phyloP scores from a whole-genome alignment of 331 rosid genomes.

The Saraca asoca region DNA sequence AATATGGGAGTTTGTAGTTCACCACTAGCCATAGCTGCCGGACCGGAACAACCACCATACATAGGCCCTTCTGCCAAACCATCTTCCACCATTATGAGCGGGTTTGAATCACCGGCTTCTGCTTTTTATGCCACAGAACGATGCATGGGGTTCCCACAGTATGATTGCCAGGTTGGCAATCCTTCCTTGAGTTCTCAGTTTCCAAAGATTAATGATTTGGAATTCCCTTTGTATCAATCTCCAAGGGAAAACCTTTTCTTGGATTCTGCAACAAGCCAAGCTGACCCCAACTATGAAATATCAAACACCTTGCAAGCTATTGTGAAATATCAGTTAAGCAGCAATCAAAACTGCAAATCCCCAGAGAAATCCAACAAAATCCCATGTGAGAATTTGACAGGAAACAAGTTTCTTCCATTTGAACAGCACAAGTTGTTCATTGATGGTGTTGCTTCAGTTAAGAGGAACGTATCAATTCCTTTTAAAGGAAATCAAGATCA shows the following conservation, averaged over 20 bases:
- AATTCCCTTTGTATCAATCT: slow-evolving; percentile 57
- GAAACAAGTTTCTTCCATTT: slow-evolving; percentile 33
- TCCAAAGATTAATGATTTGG: slow-evolving; percentile 42
- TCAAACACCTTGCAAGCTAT: slow-evolving; percentile 65
- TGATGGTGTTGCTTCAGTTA: slow-evolving; percentile 28
- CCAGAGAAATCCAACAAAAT: slow-evolving; percentile 39
- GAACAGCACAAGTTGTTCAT: slow-evolving; percentile 41
- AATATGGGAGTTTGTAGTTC: slow-evolving; percentile 43
- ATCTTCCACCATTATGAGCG: slow-evolving; percentile 45
- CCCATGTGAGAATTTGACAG: slow-evolving; percentile 29
- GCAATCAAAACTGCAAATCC: slow-evolving; percentile 32
- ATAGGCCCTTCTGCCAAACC: slow-evolving; percentile 35
- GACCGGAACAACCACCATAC: slow-evolving; percentile 38
- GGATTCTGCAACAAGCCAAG: slow-evolving; percentile 38
- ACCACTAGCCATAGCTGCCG: slow-evolving; percentile 41
- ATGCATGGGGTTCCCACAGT: slow-evolving; percentile 62
- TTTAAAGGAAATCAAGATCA: slow-evolving; percentile 48
- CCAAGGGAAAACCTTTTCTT: slow-evolving; percentile 36
- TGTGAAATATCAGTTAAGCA: slow-evolving; percentile 53
- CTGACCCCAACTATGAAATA: slow-evolving; percentile 46
- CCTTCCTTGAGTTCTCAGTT: slow-evolving; percentile 41
- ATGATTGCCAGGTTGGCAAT: slow-evolving; percentile 42
- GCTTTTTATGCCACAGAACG: slow-evolving; percentile 68
- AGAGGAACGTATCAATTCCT: slow-evolving; percentile 38
- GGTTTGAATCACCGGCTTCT: slow-evolving; percentile 66